phyloP scores from a whole-genome alignment of 192 early-diverging fungal genomes.

The Coemansia guatemalensis region DNA sequence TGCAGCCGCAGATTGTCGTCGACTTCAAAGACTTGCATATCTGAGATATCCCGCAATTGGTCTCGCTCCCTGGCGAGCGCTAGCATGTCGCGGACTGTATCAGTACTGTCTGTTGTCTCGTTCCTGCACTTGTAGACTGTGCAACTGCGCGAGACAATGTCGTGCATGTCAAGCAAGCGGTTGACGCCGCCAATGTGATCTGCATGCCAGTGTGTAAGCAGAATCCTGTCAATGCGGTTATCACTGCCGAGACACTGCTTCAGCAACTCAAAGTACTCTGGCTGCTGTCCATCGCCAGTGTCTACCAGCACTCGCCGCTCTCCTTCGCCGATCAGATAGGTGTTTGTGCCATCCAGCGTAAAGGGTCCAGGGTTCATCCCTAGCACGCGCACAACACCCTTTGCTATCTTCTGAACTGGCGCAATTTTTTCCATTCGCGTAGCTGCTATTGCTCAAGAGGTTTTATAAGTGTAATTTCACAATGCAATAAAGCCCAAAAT shows the following conservation, averaged over 20 bases:
- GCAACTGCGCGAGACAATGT: constrained; percentile 15
- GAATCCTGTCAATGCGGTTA: constrained; percentile 56
- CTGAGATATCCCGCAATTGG: constrained; percentile 33
- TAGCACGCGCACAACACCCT: constrained; percentile 64
- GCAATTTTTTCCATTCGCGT: constrained; percentile 52
- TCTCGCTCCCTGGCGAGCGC: not conserved
- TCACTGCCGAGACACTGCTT: constrained; percentile 53
- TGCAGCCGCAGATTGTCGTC: constrained; percentile 60
- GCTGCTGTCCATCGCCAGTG: constrained; percentile 70
- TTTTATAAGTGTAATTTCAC: not conserved
- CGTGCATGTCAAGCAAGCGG: constrained; percentile 20
- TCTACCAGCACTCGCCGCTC: constrained; percentile 69
- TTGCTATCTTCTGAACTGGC: constrained; percentile 57
- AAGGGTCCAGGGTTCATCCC: constrained; percentile 80
- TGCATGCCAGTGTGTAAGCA: constrained; percentile 78
- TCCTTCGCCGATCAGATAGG: constrained; percentile 82
- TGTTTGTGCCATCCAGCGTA: constrained; percentile 87
- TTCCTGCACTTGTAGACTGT: constrained; percentile 30
- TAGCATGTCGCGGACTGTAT: constrained; percentile 9
- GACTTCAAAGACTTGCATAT: constrained; percentile 63
- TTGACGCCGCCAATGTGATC: constrained; percentile 77
- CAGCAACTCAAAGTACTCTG: constrained; percentile 64
- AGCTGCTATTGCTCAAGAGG: not conserved
- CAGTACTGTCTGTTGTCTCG: not conserved
- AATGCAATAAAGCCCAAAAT: not conserved